phyloP scores from a whole-genome alignment of 805 yeast species.

The Zygotorulaspora chibaensis region DNA sequence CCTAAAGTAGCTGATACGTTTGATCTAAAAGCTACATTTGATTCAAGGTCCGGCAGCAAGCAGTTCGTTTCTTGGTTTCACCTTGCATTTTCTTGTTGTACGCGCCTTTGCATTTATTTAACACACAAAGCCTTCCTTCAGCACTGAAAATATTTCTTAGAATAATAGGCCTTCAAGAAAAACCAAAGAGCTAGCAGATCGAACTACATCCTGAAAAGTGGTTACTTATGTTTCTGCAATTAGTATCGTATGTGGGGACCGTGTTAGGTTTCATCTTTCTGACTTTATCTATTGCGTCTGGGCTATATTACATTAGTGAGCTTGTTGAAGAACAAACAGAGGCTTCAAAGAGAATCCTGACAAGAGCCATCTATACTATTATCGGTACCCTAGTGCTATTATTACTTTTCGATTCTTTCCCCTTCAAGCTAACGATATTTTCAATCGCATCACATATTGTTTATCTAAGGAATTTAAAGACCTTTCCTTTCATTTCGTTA shows the following conservation, averaged over 20 bases:
- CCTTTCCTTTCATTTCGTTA: conserved; percentile 79
- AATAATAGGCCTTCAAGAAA: not conserved
- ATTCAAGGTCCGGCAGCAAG: too few relatives aligned
- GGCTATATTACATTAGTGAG: conserved; percentile 85
- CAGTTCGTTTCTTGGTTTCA: too few relatives aligned
- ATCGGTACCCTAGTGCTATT: conserved; percentile 52
- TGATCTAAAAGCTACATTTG: not conserved
- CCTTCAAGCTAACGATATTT: conserved; percentile 60
- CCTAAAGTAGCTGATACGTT: not conserved
- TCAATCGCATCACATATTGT: conserved; percentile 67
- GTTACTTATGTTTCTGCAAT: conserved; percentile 48
- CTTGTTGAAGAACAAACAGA: conserved; percentile 90
- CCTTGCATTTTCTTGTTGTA: too few relatives aligned
- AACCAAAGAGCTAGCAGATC: not conserved
- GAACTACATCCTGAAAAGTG: not conserved
- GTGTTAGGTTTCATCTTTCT: conserved; percentile 57
- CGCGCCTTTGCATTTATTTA: too few relatives aligned
- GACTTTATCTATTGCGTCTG: conserved; percentile 77
- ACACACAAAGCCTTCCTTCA: too few relatives aligned
- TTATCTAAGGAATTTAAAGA: conserved; percentile 70
- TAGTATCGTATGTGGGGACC: conserved; percentile 58
- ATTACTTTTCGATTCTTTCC: conserved; percentile 73
- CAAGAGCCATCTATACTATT: conserved; percentile 58
- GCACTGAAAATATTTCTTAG: too few relatives aligned
- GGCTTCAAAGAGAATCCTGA: conserved; percentile 68